These are phyloP conservation scores for Podaxis rugospora DNA, from an alignment of 768 basidiomycete species.

Conservation along the genomic window DNA sequence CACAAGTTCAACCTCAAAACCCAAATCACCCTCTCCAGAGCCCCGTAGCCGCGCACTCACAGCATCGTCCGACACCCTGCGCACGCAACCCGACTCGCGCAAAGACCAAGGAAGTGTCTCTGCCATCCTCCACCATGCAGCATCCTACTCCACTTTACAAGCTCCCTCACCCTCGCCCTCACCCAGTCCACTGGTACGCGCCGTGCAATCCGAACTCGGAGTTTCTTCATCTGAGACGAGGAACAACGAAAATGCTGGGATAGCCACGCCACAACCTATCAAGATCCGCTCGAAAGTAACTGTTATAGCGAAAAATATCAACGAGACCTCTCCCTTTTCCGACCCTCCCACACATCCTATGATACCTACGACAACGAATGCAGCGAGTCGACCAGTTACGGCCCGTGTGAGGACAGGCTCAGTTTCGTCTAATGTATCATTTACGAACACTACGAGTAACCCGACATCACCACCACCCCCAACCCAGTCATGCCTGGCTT, in stretches of 20 bases:
- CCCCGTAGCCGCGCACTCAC: slow-evolving; percentile 24
- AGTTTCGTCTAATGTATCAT: slow-evolving; percentile 32
- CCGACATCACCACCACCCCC: slow-evolving; percentile 26
- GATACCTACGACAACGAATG: slow-evolving; percentile 10
- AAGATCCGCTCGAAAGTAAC: slow-evolving; percentile 65
- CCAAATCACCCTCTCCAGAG: slow-evolving; percentile 26
- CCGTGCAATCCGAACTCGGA: slow-evolving; percentile 1
- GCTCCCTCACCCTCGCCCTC: slow-evolving; percentile 10
- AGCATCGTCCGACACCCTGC: slow-evolving; percentile 17
- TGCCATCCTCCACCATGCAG: slow-evolving; percentile 27
- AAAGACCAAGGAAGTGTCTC: slow-evolving; percentile 27
- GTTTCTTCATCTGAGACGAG: background rate
- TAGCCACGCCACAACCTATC: slow-evolving; percentile 23
- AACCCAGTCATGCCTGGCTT: slow-evolving; percentile 13
- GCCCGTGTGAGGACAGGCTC: slow-evolving; percentile 35
- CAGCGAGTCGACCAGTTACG: slow-evolving; percentile 15
- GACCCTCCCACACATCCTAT: slow-evolving; percentile 17
- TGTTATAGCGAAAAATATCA: slow-evolving; percentile 33
- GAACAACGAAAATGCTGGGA: slow-evolving; percentile 12
- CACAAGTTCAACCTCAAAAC: slow-evolving; percentile 24
- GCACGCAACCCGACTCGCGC: slow-evolving; percentile 6
- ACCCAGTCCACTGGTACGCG: slow-evolving; percentile 15
- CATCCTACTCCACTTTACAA: slow-evolving; percentile 33
- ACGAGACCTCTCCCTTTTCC: slow-evolving; percentile 17
- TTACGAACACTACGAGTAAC: slow-evolving; percentile 21